These are phyloP conservation scores for Cryptosporidium tyzzeri DNA, from an alignment of 169 alveolate genomes.

Conservation along the genomic window DNA sequence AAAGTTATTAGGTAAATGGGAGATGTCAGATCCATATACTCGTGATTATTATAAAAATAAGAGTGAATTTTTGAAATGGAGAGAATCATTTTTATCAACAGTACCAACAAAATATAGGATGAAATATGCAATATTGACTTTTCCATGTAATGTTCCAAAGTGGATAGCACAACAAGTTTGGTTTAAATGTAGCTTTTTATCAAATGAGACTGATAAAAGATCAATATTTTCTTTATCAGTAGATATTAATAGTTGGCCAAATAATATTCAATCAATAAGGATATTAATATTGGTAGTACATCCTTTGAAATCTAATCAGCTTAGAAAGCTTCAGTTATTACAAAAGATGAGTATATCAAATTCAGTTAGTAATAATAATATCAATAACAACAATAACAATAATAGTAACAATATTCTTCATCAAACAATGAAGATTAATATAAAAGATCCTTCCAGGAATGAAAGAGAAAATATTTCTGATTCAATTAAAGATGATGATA, in stretches of 20 bases:
- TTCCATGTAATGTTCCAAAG: conserved; percentile 65
- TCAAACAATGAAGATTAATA: not conserved
- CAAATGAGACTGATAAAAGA: conserved; percentile 65
- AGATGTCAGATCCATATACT: conserved; percentile 75
- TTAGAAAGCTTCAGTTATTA: conserved; percentile 50
- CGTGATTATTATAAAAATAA: conserved; percentile 47
- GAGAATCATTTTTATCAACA: conserved; percentile 66
- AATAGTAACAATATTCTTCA: not conserved
- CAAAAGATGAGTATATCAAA: conserved; percentile 20
- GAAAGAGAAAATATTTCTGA: not conserved
- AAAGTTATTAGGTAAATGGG: conserved; percentile 62
- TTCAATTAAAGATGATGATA: not conserved
- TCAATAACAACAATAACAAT: not conserved
- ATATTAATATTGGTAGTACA: conserved; percentile 50
- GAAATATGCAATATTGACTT: conserved; percentile 73
- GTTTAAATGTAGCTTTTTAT: conserved; percentile 66
- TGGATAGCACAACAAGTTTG: conserved; percentile 75
- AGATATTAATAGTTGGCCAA: conserved; percentile 65
- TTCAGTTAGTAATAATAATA: not conserved
- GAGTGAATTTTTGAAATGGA: conserved; percentile 66
- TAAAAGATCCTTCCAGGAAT: not conserved
- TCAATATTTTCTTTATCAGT: conserved; percentile 66
- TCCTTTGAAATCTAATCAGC: conserved; percentile 45
- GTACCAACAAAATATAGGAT: conserved; percentile 50
- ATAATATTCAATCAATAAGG: conserved; percentile 61